These are phyloP conservation scores for Fragosphaeria purpurea DNA, from an alignment of 2,329 filamentous ascomycete species.

Conservation along the genomic window DNA sequence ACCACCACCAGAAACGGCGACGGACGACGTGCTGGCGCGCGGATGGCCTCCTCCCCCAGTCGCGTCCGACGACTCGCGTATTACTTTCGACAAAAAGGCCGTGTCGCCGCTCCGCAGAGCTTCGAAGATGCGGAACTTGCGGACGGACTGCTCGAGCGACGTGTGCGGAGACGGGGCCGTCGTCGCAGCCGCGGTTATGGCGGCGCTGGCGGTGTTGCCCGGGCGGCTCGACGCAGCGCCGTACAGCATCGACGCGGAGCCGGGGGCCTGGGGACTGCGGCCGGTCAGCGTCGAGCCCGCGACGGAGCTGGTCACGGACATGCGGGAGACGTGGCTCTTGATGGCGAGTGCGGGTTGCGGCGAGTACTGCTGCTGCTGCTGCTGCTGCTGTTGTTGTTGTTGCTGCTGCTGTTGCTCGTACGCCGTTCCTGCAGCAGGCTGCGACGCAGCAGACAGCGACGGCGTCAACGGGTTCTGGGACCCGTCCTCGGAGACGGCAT, in stretches of 20 bases:
- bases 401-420: conserved; percentile 13
- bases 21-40: conserved; percentile 47
- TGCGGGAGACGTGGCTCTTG: conserved; percentile 36
- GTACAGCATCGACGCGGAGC: conserved; percentile 5
- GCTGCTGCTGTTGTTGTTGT: not conserved
- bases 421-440: conserved; percentile 1
- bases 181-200: not conserved
- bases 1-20: conserved; percentile 25
- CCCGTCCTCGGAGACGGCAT: conserved; percentile 38
- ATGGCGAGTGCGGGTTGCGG: conserved; percentile 19
- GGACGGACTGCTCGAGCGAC: conserved; percentile 83
- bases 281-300: conserved; percentile 27
- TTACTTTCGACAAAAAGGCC: conserved; percentile 75
- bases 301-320: conserved; percentile 32
- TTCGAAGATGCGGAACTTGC: conserved; percentile 90
- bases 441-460: conserved; percentile 19
- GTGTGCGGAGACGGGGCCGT: conserved; percentile 12
- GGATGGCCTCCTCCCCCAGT: conserved; percentile 23
- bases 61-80: conserved; percentile 54
- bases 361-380: conserved; percentile 14
- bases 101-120: conserved; percentile 85
- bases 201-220: not conserved
- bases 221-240: conserved; percentile 1
- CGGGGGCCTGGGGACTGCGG: conserved; percentile 25
- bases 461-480: conserved; percentile 18